Evolutionary conservation across 495 filamentous ascomycete species (phyloP), one percentile per base, ranked within the genome.

Genomic region (Melanomma pulvis-pyrius): DNA sequence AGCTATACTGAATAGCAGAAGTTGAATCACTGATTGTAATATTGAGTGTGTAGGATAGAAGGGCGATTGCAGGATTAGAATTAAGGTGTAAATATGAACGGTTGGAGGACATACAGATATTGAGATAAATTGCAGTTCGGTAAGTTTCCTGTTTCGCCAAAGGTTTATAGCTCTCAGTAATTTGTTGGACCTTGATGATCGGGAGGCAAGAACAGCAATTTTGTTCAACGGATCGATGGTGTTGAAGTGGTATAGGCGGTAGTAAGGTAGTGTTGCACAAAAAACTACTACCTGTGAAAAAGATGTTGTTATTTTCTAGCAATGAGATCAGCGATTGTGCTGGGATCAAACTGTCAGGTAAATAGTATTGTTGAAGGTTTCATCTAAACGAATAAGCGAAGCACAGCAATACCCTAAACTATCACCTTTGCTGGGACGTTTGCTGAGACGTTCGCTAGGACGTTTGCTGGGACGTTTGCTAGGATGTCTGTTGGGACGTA

Each of bases 201-300:
- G 48, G 5, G 9, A 25, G 21, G 60, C 50, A 17, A 54, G 34
- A 6, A 1, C 24, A 3, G 48, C 3, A 24, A 63, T 63, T 32
- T 28, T 54, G 8, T 28, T 13, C 2, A 54, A 17, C 7, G 60
- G 60, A 12, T 46, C 30, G 30, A 46, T 41, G 1, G 60, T 63
- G 30, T 63, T 63, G 32, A 39, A 52, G 1, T 21, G 17, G 34
- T 54, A 63, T 29, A 54, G 29, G n/a, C 60, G 60, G 50, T 63
- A 54, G 34, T 63, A 63, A 2, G 60, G 50, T 0, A 63, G 48
- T n/a, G 60, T 63, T 1, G 6, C 34, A 7, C 54, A 4, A 6
- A n/a, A 7, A 3, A 47, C 44, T 17, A n/a, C 21, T 17, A 15
- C 15, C 3, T 47, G 5, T 47, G 5, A 3, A 6, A 47, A n/a